Evolutionary conservation across 345 rosid species (phyloP), one percentile per base, ranked within the genome.

Genomic region (Melastoma malabathricum): DNA sequence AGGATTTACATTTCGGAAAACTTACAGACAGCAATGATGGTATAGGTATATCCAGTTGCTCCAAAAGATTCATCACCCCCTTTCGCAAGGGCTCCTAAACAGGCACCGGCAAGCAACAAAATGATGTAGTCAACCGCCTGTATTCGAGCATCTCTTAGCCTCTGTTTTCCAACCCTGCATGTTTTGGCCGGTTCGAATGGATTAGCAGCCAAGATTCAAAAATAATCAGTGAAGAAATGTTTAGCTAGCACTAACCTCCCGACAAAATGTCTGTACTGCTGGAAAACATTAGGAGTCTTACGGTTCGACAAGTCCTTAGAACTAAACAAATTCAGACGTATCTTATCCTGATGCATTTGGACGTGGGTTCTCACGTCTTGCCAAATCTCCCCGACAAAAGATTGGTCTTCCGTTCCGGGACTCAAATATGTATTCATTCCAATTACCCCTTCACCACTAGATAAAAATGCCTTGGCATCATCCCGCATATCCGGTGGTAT

Each of bases 21-120:
- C 96, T 87, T 76, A 84, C 97, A 92, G 27, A 92, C 90, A 23
- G 94, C 98, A 25, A 87, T 92, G n/a, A 84, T 83, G 34, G 95
- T 81, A 43, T 87, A 75, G 23, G 78, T 73, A 54, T 84, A 92
- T 64, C 89, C 85, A 48, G 70, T 51, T 20, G 77, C 84, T 51
- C 97, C 98, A 54, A 92, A 84, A 54, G 66, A 75, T 64, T 77
- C 68, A 55, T 92, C 97, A 27, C 77, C 75, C 9, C 50, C 66
- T 64, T 77, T 74, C 47, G 72, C 60, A 41, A 92, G 61, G 25
- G 86, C 62, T 64, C 98, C 98, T 70, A 92, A 72, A 78, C 95
- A 87, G 55, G 88, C 88, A 57, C 95, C 98, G 44, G 97, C 98
- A 47, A 92, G 94, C 59, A 92, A 68, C 56, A 92, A 71, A 59